Base-by-base conservation (phyloP, 75 land plant species). In the Cupressus sempervirens region DNA sequence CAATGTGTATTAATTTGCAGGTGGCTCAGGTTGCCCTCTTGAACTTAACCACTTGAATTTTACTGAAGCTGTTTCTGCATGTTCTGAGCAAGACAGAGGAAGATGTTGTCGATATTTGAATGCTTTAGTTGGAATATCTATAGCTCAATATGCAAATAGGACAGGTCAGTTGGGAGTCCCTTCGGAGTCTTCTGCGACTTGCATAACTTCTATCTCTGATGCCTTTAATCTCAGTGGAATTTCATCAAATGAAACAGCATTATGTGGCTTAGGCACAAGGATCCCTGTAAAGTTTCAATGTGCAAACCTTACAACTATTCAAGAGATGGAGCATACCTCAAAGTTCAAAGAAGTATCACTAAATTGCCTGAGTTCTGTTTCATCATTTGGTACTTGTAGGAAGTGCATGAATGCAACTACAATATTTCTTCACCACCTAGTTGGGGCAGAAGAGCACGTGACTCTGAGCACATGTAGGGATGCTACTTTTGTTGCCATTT, bases 81-180 rank as follows among this genome's bases (percentile, higher is more conserved):
- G 96, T 83, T 83, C 93, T 34, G 81, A 87, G 35, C 80, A 72
- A 77, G 89, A 89, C 40, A 84, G 90, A 80, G 94, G 86, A 23
- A 89, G 87, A 83, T 94, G 96, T 67, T 94, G 96, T 86, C 91
- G 94, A 43, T 91, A 93, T 83, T 86, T 93, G 43, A 93, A 93
- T 89, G 92, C 95, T 18, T 88, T 92, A 77, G 82, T 94, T 87
- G 95, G 93, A 48, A 84, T 94, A 70, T 89, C 95, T 52, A 75
- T 93, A 72, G 87, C 93, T 79, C 89, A 83, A 2, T 92, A 93
- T 87, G 92, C 96, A 65, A 90, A 92, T 84, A 65, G 46, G 79
- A 91, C 95, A 18, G 86, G 93, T 34, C 86, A 87, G 18, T 84
- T 94, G 13, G 93, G 94, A 38, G 93, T 93, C 84, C 70, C 92